Percentiles rank a stretch among this genome's conserved stretches.
These are phyloP conservation scores for Pleochaeta shiraiana DNA, from an alignment of 2,329 filamentous ascomycete genomes.

Conservation along the genomic window DNA sequence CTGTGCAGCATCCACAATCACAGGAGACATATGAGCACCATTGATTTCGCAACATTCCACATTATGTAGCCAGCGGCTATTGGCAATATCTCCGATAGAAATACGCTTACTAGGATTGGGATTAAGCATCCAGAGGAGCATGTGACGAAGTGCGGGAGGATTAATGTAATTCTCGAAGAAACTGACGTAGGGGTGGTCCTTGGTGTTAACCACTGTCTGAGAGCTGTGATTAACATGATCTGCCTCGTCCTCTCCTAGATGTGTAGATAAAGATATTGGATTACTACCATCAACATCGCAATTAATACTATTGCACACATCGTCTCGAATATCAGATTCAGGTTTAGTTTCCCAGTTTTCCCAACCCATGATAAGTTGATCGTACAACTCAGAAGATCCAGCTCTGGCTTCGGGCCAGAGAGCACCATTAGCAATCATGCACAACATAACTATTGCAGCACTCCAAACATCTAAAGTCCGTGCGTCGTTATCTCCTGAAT, in stretches of 20 bases:
- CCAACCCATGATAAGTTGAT: conserved; percentile 77
- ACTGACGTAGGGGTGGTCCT: no score
- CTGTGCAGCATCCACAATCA: no score
- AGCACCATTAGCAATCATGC: conserved; percentile 90
- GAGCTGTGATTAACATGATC: no score
- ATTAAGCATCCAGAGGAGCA: conserved; percentile 96
- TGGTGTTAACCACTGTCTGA: no score
- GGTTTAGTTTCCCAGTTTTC: no score
- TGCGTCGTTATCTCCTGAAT: conserved; percentile 93
- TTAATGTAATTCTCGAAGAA: no score
- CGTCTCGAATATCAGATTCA: no score
- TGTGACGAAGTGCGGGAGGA: conserved; percentile 60
- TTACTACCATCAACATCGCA: conserved; percentile 91
- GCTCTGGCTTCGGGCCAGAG: conserved; percentile 94
- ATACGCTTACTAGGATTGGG: conserved; percentile 84
- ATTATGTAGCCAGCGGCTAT: conserved; percentile 99
- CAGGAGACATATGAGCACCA: no score
- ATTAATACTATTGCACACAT: no score
- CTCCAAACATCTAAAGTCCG: conserved; percentile 98
- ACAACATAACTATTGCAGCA: conserved; percentile 98
- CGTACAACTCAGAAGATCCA: conserved; percentile 95
- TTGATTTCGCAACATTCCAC: no score
- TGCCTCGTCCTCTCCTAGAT: conserved; percentile 6
- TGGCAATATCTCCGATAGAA: conserved; percentile 87
- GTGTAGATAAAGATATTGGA: conserved; percentile 35